Evolutionary conservation across 306 rosid genomes (phyloP).

Genomic region (Citrullus amarus): DNA sequence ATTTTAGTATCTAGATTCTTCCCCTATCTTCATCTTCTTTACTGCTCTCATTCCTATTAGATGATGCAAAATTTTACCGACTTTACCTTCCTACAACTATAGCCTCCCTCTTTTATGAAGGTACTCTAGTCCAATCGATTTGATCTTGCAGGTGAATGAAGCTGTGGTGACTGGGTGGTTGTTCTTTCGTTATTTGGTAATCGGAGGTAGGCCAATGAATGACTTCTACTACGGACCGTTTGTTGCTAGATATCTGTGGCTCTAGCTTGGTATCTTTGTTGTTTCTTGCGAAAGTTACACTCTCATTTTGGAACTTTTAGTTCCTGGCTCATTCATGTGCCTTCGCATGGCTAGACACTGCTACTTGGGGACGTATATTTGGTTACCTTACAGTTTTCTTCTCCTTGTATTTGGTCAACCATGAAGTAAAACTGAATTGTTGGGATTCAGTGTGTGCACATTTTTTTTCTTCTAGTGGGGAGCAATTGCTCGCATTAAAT

Average conservation of each 20-base stretch:
- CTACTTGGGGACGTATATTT: neutral
- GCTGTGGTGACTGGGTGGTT: constrained; percentile 96
- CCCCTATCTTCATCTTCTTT: neutral
- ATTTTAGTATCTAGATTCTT: neutral
- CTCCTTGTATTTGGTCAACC: neutral
- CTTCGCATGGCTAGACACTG: neutral
- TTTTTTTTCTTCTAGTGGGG: neutral
- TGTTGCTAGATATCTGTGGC: neutral
- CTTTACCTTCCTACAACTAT: neutral
- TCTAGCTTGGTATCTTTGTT: neutral
- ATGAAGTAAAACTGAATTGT: neutral
- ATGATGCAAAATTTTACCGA: neutral
- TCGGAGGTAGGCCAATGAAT: constrained; percentile 63
- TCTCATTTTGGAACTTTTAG: neutral
- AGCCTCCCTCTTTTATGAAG: neutral
- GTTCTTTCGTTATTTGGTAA: constrained; percentile 95
- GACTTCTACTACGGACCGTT: neutral
- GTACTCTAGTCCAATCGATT: constrained; percentile 4
- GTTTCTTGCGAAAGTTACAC: neutral
- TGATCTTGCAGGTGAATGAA: constrained; percentile 64
- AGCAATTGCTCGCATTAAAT: neutral
- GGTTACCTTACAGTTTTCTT: neutral
- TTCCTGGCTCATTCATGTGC: neutral
- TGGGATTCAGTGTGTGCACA: neutral
- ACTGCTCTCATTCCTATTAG: neutral